Conservation (phyloP, 139 green algal species). For the Picochlorum sp. region DNA sequence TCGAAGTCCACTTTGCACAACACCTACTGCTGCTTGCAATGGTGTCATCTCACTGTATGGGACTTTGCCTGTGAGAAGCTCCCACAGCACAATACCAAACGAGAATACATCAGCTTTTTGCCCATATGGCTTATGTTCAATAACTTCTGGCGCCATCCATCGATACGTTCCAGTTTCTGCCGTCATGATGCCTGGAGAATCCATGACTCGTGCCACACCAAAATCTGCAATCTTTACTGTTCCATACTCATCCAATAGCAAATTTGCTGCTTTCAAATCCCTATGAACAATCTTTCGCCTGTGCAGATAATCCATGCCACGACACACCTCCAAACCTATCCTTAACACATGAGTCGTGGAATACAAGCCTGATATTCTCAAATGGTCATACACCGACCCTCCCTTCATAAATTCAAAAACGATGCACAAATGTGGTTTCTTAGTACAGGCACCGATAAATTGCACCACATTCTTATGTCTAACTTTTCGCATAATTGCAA, state of each 20-base stretch:
- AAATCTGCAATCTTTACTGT: conserved; percentile 95
- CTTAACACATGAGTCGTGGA: conserved; percentile 64
- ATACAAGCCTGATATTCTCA: conserved; percentile 60
- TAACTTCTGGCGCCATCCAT: conserved; percentile 99
- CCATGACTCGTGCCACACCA: conserved; percentile 89
- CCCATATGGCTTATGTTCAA: conserved; percentile 93
- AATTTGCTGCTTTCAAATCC: conserved; percentile 80
- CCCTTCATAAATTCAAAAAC: conserved; percentile 98
- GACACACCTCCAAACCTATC: conserved; percentile 74
- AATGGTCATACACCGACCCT: conserved; percentile 90
- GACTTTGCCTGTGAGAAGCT: conserved; percentile 82
- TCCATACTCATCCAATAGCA: conserved; percentile 92
- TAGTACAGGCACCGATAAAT: conserved; percentile 97
- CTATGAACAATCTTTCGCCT: conserved; percentile 95
- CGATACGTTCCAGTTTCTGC: conserved; percentile 98
- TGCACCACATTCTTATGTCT: conserved; percentile 97
- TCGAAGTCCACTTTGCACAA: conserved; percentile 96
- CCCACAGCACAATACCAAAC: conserved; percentile 76
- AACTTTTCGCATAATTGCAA: conserved; percentile 85
- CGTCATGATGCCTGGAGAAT: conserved; percentile 85
- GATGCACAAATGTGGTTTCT: conserved; percentile 94
- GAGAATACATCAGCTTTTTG: conserved; percentile 81
- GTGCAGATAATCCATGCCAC: conserved; percentile 99
- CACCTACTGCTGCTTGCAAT: conserved; percentile 76
- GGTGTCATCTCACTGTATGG: conserved; percentile 92